Evolutionary conservation across 2,329 filamentous ascomycete genomes (phyloP), one percentile per base, ranked within the genome.

Genomic region (Falciphora oryzae): DNA sequence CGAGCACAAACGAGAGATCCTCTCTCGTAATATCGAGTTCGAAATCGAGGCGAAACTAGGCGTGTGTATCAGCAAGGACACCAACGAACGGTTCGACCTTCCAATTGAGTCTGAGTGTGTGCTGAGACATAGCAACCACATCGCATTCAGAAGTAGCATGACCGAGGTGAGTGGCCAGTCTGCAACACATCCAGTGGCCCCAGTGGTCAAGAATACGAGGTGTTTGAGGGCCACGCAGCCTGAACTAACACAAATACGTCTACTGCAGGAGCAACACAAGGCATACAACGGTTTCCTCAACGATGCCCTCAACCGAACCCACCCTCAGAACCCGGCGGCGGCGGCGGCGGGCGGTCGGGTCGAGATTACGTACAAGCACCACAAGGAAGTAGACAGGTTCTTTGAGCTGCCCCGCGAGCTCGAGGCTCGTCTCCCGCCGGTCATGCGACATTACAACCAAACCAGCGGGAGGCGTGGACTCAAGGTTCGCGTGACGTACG

Each of bases 11-110:
- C 83, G 83, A 38, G 86, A 90, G 69, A 84, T 90, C 27, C 76
- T 80, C 22, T 83, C 84, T 63, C 82, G 85, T 22, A 87, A 86
- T 8, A 89, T 93, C 18, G 85, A 92, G 66, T 88, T 97, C 63
- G 95, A 99, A 76, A 91, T 99, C 64, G 95, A 99, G 78, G 95
- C 93, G 13, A 98, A 98, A 75, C 81, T 98, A 61, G 95, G 95
- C 25, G 89, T 87, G 31, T 82, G 98, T 18, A 85, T 94, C 65
- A 88, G 92, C 74, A 87, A 86, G 72, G 85, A 89, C 66, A 90
- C 86, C 8, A 85, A 89, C 65, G 81, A 88, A 60, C 84, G 92
- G n/a, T 79, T 93, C 31, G 79, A 83, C 13, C 77, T 93, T 13
- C 85, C 86, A 7, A 82, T 95, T 5, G 75, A 83, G 28, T 89